Base-by-base conservation (phyloP, 2,329 filamentous ascomycete genomes). In the Paraconiothyrium brasiliense region DNA sequence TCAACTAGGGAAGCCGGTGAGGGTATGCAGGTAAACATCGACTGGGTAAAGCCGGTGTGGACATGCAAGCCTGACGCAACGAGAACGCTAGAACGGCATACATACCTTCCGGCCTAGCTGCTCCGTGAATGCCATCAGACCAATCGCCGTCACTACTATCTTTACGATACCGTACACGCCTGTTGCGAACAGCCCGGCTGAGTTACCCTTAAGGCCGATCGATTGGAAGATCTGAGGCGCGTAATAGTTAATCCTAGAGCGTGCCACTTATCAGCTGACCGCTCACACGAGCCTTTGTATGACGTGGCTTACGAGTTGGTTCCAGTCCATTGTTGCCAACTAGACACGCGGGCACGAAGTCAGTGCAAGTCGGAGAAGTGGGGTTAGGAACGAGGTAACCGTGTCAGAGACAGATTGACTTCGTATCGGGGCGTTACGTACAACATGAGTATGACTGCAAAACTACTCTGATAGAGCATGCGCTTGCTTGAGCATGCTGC, bases 141-240 rank as follows among this genome's bases (percentile, higher is more conserved):
- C 80, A 57, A 82, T 67, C 3, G 77, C 75, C 1, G 80, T 83
- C 20, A 80, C 72, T 20, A 81, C 77, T 11, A 83, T 80, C 67
- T 82, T 82, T 20, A 83, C 80, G 14, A 82, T 79, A 8, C 81
- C 81, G 61, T 83, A 83, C n/a, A 82, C 76, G 1, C 79, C 79
- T 0, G 81, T 82, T 1, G 81, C 81, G 64, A 82, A 83, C n/a
- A 83, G 71, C 0, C 78, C 76, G 2, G 80, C 73, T 13, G 76
- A 77, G 1, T 62, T 70, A 1, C 79, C 78, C 34, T 70, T 70
- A 0, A 83, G 69, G 0, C 81, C 81, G 47, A 82, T 78, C 30
- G 75, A 72, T 63, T 76, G 64, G 72, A 83, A 83, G 55, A 83
- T 82, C 60, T 82, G 80, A 0, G 80, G 80, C 1, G 75, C 73